Base-by-base conservation (phyloP, 2,329 filamentous ascomycete genomes). In the Ophiostoma australiae region DNA sequence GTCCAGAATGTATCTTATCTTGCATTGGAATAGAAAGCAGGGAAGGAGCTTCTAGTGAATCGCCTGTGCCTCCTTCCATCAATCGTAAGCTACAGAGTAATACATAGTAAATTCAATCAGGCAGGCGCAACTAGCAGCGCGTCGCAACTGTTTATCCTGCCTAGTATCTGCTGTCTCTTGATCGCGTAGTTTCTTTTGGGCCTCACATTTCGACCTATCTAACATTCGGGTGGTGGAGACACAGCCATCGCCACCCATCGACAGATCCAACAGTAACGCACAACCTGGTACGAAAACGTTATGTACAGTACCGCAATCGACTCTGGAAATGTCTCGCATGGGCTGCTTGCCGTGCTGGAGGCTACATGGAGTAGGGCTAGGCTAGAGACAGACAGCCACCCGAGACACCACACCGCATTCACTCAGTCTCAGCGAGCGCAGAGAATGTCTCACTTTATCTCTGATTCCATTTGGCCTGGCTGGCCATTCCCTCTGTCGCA, bases 71-170 rank as follows among this genome's bases (percentile, higher is more conserved):
- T 48, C 44, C 8, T 48, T 20, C 44, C 44, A n/a, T 58, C 52
- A 23, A 58, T 58, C 2, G 52, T 58, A 27, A 58, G 8, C 27
- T 31, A 31, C 27, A 31, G 27, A 31, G 27, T 31, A 17, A 55
- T 10, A 3, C 48, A 20, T 33, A 17, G n/a, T 52, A n/a, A 52
- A 23, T 52, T 52, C 48, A 23, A 52, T 27, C 11, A 10, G 55
- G 55, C 23, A 61, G 55, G 55, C 55, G 58, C 58, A 33, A 63
- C 27, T 63, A 27, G 15, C 58, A 63, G 58, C 58, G 58, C 58
- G 58, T 63, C 23, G 52, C 58, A 35, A 20, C 27, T 63, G 48
- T n/a, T 20, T 52, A 7, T 31, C 17, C 48, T 52, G 48, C 52
- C 52, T 23, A 31, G 39, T 41, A 17, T 27, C 4, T 15, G n/a